Conservation (phyloP, 176 grass and related monocot genomes). For the Aechmea fasciata region DNA sequence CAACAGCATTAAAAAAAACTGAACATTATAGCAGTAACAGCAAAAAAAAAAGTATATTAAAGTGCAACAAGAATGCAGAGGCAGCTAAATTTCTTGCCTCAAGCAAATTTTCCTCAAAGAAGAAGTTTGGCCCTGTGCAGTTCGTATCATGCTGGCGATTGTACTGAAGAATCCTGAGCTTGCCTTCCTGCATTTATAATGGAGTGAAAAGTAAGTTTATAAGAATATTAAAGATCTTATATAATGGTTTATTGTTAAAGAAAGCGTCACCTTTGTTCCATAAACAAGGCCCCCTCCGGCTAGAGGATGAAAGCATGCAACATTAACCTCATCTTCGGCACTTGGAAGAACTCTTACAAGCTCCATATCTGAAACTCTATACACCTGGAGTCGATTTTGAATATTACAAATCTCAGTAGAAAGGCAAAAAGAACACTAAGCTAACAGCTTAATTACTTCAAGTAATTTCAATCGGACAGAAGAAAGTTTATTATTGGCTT, state of each 20-base stretch:
- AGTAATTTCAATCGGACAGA: no score
- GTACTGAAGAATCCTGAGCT: constrained; percentile 89
- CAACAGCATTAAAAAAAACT: background rate
- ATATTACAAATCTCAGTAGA: background rate
- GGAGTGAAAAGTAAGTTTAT: background rate
- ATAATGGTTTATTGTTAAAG: background rate
- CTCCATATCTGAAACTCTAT: constrained; percentile 98
- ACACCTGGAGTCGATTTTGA: constrained; percentile 43
- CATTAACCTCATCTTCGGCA: constrained; percentile 93
- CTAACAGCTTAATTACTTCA: no score
- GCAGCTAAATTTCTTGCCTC: constrained; percentile 32
- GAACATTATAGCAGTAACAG: background rate
- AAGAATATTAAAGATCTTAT: background rate
- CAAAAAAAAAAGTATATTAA: background rate
- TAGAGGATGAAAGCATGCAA: constrained; percentile 89
- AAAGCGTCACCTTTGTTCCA: constrained; percentile 64
- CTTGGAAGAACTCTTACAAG: constrained; percentile 85
- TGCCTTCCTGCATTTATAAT: constrained; percentile 59
- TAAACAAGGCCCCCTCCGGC: constrained; percentile 81
- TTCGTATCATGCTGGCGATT: constrained; percentile 40
- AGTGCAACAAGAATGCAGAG: constrained; percentile 4
- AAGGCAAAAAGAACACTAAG: background rate
- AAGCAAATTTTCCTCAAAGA: constrained; percentile 57
- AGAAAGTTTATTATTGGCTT: no score
- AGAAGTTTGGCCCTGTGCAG: constrained; percentile 35